These are phyloP conservation scores for Purpureocillium takamizusanense DNA, from an alignment of 2,329 filamentous ascomycete species.

Conservation along the genomic window DNA sequence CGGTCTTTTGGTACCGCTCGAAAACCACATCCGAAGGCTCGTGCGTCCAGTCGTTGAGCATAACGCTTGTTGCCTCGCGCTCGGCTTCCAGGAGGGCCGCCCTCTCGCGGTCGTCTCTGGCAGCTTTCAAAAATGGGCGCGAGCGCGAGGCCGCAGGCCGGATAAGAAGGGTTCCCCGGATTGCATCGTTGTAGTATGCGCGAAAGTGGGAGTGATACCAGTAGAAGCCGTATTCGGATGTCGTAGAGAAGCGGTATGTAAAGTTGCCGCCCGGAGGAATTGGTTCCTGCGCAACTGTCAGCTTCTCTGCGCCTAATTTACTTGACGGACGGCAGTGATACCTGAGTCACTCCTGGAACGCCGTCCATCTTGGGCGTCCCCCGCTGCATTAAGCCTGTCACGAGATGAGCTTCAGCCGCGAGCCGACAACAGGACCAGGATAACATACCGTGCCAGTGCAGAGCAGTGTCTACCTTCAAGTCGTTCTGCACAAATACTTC, in stretches of 20 bases:
- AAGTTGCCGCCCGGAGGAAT: conserved; percentile 3
- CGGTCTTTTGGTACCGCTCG: conserved; percentile 1
- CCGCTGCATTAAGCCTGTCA: conserved; percentile 1
- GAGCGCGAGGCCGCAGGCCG: conserved; percentile 1
- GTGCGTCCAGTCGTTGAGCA: conserved; percentile 5
- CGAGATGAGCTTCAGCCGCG: neutral
- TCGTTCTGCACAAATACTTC: conserved; percentile 4
- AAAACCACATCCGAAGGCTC: neutral
- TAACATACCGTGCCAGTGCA: too few relatives aligned
- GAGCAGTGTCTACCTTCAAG: neutral
- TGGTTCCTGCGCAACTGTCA: neutral
- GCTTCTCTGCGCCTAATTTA: neutral
- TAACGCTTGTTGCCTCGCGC: neutral
- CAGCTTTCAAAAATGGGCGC: neutral
- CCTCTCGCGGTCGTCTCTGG: neutral
- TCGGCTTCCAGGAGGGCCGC: conserved; percentile 1
- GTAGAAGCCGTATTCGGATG: conserved; percentile 4
- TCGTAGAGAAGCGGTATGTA: conserved; percentile 2
- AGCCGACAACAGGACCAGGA: too few relatives aligned
- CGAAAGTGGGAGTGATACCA: conserved; percentile 7
- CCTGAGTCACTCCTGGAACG: conserved; percentile 4
- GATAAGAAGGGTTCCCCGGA: conserved; percentile 3
- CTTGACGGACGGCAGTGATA: neutral
- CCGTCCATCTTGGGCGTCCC: conserved; percentile 3
- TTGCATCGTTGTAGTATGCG: conserved; percentile 4